These are phyloP conservation scores for Suhomyces wounanorum DNA, from an alignment of 1,139 yeast genomes.

Conservation along the genomic window DNA sequence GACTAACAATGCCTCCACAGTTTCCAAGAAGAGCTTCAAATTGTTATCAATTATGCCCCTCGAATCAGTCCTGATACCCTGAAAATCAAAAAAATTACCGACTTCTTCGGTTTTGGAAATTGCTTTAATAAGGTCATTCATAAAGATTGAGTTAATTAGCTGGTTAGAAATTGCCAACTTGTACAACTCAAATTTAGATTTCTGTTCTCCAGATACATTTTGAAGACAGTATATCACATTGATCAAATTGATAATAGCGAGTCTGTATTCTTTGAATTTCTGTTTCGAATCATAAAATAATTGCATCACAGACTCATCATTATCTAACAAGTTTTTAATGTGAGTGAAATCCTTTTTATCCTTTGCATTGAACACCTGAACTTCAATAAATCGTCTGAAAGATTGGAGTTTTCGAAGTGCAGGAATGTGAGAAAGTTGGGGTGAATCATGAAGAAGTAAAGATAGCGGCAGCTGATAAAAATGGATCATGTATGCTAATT, in stretches of 20 bases:
- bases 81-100: background rate
- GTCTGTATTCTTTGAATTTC: constrained; percentile 26
- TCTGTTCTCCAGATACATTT: constrained; percentile 6
- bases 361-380: constrained; percentile 9
- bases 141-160: constrained; percentile 18
- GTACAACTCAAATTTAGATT: constrained; percentile 35
- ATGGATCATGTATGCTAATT: constrained; percentile 67
- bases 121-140: constrained; percentile 12
- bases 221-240: constrained; percentile 26
- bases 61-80: background rate
- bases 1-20: background rate
- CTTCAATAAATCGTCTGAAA: constrained; percentile 40
- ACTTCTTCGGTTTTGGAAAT: background rate
- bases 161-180: constrained; percentile 27
- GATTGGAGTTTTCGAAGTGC: constrained; percentile 40
- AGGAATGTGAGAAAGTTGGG: constrained; percentile 14
- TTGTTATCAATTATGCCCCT: background rate
- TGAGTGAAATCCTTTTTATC: constrained; percentile 17
- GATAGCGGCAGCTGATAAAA: constrained; percentile 71
- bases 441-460: constrained; percentile 25
- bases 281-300: constrained; percentile 23
- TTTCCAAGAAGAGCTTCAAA: background rate
- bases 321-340: constrained; percentile 22
- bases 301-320: constrained; percentile 21
- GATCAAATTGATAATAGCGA: constrained; percentile 26